Percentiles rank a stretch among this genome's conserved stretches.
Evolutionary conservation across 495 filamentous ascomycete species (phyloP).

Genomic region (Aspergillus heteromorphus): DNA sequence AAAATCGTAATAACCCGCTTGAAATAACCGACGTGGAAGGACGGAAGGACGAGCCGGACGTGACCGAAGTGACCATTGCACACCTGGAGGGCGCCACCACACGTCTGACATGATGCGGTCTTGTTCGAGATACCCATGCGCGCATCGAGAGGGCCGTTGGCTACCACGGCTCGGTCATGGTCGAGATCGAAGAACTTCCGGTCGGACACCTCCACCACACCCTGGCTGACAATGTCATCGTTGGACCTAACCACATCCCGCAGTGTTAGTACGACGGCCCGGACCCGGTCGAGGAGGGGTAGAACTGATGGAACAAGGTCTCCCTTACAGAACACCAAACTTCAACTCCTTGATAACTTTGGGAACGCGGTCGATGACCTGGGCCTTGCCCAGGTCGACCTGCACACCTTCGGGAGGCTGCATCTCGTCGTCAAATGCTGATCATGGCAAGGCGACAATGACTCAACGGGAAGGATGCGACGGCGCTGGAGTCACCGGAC

Average conservation of each 20-base stretch:
- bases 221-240: conserved; percentile 90
- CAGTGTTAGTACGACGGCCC: conserved; percentile 9
- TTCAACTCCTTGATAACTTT: conserved; percentile 90
- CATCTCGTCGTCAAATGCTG: conserved; percentile 38
- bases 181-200: conserved; percentile 84
- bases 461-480: conserved; percentile 18
- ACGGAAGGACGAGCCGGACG: conserved; percentile 80
- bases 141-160: conserved; percentile 79
- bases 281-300: neutral
- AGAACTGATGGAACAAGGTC: conserved; percentile 6
- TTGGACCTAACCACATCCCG: conserved; percentile 54
- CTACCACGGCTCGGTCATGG: conserved; percentile 60
- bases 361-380: conserved; percentile 79
- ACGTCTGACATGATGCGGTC: conserved; percentile 70
- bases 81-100: conserved; percentile 64
- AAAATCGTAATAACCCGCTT: conserved; percentile 83
- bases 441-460: conserved; percentile 38
- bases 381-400: conserved; percentile 67
- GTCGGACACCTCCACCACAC: conserved; percentile 86
- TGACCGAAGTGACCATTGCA: conserved; percentile 97
- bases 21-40: conserved; percentile 93
- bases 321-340: conserved; percentile 79
- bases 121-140: conserved; percentile 86
- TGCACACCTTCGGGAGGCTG: conserved; percentile 46
- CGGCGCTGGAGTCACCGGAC: conserved; percentile 6